Conservation (phyloP, 179 eudicot genomes). For the Actinidia arguta region DNA sequence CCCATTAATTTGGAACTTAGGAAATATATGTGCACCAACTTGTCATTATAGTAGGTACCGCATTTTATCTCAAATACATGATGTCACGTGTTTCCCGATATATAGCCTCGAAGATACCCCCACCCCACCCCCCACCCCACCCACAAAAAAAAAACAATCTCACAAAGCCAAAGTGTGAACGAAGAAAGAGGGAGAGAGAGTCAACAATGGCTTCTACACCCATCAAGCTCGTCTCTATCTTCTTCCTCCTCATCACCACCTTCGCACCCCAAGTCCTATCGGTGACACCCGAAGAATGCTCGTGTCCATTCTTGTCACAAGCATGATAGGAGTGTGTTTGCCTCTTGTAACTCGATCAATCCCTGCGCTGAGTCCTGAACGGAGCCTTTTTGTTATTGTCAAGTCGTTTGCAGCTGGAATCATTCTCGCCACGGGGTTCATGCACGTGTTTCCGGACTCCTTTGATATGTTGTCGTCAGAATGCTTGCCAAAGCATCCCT, state of each 20-base stretch:
- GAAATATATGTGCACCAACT: too few species aligned
- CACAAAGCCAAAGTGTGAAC: too few species aligned
- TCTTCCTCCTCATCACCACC: constrained; percentile 30
- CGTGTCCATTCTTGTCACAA: constrained; percentile 40
- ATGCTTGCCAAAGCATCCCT: constrained; percentile 51
- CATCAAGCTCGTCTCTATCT: constrained; percentile 23
- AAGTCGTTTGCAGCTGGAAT: constrained; percentile 66
- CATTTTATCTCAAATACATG: not conserved
- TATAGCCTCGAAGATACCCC: not conserved
- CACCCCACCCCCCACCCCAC: too few species aligned
- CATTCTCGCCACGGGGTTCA: constrained; percentile 62
- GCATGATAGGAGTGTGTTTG: constrained; percentile 52
- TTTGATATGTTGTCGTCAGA: constrained; percentile 43
- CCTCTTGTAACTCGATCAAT: constrained; percentile 48
- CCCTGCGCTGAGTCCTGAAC: constrained; percentile 45
- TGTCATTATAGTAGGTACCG: too few species aligned
- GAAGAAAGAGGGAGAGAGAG: too few species aligned
- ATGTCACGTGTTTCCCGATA: not conserved
- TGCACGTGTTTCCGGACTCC: constrained; percentile 67
- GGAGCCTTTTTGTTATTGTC: constrained; percentile 47
- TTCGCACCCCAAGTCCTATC: constrained; percentile 30
- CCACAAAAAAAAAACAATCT: too few species aligned
- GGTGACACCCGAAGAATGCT: constrained; percentile 27
- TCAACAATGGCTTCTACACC: constrained; percentile 12
- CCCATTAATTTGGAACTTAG: too few species aligned